Base-by-base conservation (phyloP, 768 basidiomycete genomes). In the Termitomyces heimii region DNA sequence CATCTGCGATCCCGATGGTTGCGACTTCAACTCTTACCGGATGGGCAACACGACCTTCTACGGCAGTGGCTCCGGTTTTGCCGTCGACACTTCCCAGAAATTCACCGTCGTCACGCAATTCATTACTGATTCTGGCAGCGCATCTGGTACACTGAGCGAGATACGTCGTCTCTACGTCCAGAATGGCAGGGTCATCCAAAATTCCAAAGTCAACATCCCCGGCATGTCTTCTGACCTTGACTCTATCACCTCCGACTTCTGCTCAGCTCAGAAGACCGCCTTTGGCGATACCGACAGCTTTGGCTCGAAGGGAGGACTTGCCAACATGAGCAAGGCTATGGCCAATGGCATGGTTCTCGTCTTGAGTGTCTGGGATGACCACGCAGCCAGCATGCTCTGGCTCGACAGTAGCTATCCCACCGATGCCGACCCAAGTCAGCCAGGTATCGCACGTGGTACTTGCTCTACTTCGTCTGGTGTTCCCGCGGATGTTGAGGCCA, bases 81-180 rank as follows among this genome's bases (percentile, higher is more conserved):
- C 73, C 55, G 75, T 82, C 69, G 77, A 82, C 73, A 82, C 80
- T 66, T 72, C 59, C 63, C 63, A 69, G 60, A 73, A 71, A 60
- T 75, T 83, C 74, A 83, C 81, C 58, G 78, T 82, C 63, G 80
- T 82, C 67, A 82, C 82, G 48, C 82, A 83, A 66, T 82, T 82
- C 77, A 60, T 80, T 62, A 80, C 80, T 55, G 63, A 65, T 64
- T 69, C 74, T 70, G 74, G 75, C 61, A 74, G 78, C 47, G 63
- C 76, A 53, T 68, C 73, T 40, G 81, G 82, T 54, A 73, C 69
- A n/a, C 79, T 83, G 68, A 71, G 68, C 57, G 80, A 80, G 66
- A 83, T 82, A 67, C 76, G 78, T 60, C 78, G 79, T 54, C 48
- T 82, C 62, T 52, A 52, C 39, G 51, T 52, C 28, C 51, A 52